Base-by-base conservation (phyloP, 2,329 filamentous ascomycete genomes). In the Xylariaceae sp. region DNA sequence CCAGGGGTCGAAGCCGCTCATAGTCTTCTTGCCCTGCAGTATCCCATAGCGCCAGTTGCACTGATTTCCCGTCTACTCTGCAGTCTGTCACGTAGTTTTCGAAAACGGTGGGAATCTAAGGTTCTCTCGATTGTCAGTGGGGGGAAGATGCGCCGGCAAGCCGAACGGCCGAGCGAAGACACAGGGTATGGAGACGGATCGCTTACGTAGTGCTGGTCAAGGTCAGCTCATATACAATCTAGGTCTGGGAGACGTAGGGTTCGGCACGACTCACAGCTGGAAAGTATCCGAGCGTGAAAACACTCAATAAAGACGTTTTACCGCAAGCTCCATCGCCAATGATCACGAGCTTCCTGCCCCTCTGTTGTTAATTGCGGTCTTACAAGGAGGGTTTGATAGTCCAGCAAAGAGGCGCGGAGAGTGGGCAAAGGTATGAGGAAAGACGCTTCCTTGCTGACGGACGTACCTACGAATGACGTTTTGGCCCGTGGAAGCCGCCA, bases 61-160 rank as follows among this genome's bases (percentile, higher is more conserved):
- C 92, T n/a, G 88, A 95, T 63, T 95, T 95, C 58, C 92, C 92
- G 62, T 98, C 92, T 44, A 98, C 92, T 68, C 90, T 78, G 67
- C 92, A 98, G 68, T 98, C 92, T 54, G 92, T 98, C 50, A 98
- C 92, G 59, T 98, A 98, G 69, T 98, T 98, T 62, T 98, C 92
- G 65, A 98, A 98, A 26, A 98, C 92, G 32, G 92, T 98, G 2
- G 92, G 92, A 36, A 95, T 89, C 83, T 88, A 34, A 14, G 8
- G 29, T 21, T 26, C n/a, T n/a, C 30, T 34, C 63, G 35, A 38
- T 38, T 47, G 47, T 44, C 17, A 45, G 34, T 18, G 18, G 17
- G 14, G 15, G 34, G 34, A 15, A 34, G 35, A 38, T 24, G 11
- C 21, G 21, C 21, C 21, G 21, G 11, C 11, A 11, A 11, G 21